These are phyloP conservation scores for Pythium apleroticum DNA, from an alignment of 352 stramenopile genomes.

Conservation along the genomic window DNA sequence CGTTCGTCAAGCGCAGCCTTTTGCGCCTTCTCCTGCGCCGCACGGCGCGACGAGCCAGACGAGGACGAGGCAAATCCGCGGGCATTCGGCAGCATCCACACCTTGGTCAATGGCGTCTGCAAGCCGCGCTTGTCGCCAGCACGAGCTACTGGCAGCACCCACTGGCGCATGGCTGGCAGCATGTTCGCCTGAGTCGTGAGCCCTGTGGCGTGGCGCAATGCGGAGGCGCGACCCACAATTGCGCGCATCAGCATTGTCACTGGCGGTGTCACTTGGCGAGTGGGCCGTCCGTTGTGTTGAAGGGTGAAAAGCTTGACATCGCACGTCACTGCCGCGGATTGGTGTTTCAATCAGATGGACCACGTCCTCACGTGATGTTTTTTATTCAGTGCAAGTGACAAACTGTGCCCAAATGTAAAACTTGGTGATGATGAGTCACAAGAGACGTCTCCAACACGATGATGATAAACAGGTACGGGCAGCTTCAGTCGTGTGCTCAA, in stretches of 20 bases:
- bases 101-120: constrained; percentile 16
- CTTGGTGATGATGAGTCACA: not conserved
- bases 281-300: constrained; percentile 5
- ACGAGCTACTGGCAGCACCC: constrained; percentile 16
- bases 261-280: constrained; percentile 1
- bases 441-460: not conserved
- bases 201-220: constrained; percentile 4
- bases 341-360: constrained; percentile 18
- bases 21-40: constrained; percentile 38
- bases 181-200: not conserved
- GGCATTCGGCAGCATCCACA: constrained; percentile 14
- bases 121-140: constrained; percentile 17
- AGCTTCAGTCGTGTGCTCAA: too few relatives aligned
- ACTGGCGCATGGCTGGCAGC: not conserved
- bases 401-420: not conserved
- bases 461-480: not conserved
- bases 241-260: constrained; percentile 16
- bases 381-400: constrained; percentile 10
- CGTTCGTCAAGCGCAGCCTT: constrained; percentile 70
- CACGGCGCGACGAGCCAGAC: constrained; percentile 41
- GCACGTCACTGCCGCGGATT: not conserved
- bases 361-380: constrained; percentile 5
- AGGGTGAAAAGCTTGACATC: constrained; percentile 1
- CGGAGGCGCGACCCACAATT: not conserved
- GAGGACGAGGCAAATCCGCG: constrained; percentile 46